A percentile compares a stretch with the other conserved stretches of the same genome.
Evolutionary conservation across 2,329 filamentous ascomycete species (phyloP).

Genomic region (Botryotinia globosa): DNA sequence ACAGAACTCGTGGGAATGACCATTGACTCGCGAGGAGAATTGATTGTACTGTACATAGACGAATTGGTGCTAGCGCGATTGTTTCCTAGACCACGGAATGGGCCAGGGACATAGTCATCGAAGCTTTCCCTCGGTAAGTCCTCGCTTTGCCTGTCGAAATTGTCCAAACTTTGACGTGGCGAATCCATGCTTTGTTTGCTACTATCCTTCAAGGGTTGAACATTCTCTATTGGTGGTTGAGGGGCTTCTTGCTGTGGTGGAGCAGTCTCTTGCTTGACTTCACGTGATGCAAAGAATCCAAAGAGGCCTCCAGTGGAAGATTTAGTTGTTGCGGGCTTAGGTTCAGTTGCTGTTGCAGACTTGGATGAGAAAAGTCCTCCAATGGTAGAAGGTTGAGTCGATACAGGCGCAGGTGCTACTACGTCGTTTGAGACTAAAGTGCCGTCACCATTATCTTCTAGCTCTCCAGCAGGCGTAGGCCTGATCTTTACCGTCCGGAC

Average conservation of each 20-base stretch:
- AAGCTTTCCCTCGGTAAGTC: conserved; percentile 1
- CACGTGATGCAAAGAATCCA: conserved; percentile 63
- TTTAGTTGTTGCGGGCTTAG: background rate
- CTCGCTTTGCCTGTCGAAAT: background rate
- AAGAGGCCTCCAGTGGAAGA: conserved; percentile 5
- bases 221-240: background rate
- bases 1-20: background rate
- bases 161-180: background rate
- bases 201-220: background rate
- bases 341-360: background rate
- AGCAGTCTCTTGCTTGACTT: conserved; percentile 35
- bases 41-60: conserved; percentile 72
- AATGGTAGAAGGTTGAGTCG: background rate
- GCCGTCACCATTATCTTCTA: conserved; percentile 75
- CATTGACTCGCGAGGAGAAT: conserved; percentile 60
- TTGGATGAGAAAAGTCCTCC: conserved; percentile 3
- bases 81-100: conserved; percentile 57
- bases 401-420: conserved; percentile 35
- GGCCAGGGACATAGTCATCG: conserved; percentile 39
- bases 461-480: conserved; percentile 67
- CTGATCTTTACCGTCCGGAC: conserved; percentile 81
- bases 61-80: conserved; percentile 62
- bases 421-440: conserved; percentile 65
- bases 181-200: background rate
- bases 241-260: conserved; percentile 5